phyloP scores from a whole-genome alignment of 2,329 filamentous ascomycete genomes.

The Penicillium sp. region DNA sequence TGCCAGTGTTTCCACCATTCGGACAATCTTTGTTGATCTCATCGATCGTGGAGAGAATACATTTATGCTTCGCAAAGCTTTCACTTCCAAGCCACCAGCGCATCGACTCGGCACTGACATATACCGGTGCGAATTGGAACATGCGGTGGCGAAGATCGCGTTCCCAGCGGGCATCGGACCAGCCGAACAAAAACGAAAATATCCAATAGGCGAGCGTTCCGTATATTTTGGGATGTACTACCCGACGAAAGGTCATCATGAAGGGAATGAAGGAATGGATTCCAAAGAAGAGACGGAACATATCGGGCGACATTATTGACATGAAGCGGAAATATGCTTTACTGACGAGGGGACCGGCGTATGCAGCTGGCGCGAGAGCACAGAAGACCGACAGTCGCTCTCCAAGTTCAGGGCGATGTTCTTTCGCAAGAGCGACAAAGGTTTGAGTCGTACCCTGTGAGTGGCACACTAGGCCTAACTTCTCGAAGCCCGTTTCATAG shows the following conservation, averaged over 20 bases:
- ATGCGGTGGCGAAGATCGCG: constrained; percentile 75
- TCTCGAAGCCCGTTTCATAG: constrained; percentile 78
- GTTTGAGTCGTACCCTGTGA: constrained; percentile 91
- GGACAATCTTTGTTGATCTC: constrained; percentile 50
- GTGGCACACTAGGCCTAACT: constrained; percentile 82
- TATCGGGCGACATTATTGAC: constrained; percentile 72
- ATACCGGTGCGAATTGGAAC: constrained; percentile 92
- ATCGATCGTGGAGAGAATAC: constrained; percentile 80
- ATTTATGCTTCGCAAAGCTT: constrained; percentile 83
- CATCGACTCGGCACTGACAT: constrained; percentile 88
- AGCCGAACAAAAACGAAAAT: constrained; percentile 87
- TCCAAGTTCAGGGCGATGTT: constrained; percentile 83
- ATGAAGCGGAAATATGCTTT: constrained; percentile 94
- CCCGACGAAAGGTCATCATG: constrained; percentile 82
- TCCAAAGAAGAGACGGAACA: constrained; percentile 84
- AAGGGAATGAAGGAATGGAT: constrained; percentile 92
- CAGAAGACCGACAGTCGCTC: constrained; percentile 87
- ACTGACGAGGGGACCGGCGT: constrained; percentile 82
- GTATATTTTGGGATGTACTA: constrained; percentile 70
- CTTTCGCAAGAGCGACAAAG: constrained; percentile 84
- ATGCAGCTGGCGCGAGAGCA: constrained; percentile 85
- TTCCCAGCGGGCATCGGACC: constrained; percentile 86
- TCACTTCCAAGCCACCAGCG: constrained; percentile 92
- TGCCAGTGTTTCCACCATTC: constrained; percentile 10
- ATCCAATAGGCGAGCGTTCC: constrained; percentile 84